These are phyloP conservation scores for Collybia mongolica DNA, from an alignment of 768 basidiomycete species.

Conservation along the genomic window DNA sequence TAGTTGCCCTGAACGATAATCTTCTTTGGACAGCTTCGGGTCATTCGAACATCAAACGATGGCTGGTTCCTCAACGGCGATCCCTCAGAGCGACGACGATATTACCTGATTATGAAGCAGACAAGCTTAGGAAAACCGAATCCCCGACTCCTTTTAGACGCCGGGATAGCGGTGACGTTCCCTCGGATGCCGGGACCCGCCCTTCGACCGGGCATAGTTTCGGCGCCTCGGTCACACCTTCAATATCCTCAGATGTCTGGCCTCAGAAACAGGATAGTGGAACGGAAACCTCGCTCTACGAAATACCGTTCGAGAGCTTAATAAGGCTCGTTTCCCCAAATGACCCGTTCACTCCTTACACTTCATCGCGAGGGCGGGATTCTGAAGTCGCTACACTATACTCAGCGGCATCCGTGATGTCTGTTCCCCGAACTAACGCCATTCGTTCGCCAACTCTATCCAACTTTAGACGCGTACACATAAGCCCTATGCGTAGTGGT, in stretches of 20 bases:
- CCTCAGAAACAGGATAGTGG: constrained; percentile 24
- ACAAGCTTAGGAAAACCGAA: constrained; percentile 12
- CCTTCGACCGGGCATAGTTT: constrained; percentile 27
- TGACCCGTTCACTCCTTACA: constrained; percentile 51
- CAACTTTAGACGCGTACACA: constrained; percentile 22
- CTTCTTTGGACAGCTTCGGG: constrained; percentile 91
- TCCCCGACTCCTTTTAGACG: constrained; percentile 18
- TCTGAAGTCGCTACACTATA: constrained; percentile 84
- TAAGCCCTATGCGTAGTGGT: constrained; percentile 30
- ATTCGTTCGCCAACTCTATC: constrained; percentile 33
- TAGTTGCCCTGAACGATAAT: constrained; percentile 80
- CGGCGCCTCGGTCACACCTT: constrained; percentile 29
- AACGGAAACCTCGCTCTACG: constrained; percentile 41
- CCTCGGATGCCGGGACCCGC: constrained; percentile 23
- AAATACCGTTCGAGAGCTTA: constrained; percentile 70
- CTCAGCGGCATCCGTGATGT: constrained; percentile 80
- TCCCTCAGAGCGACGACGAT: constrained; percentile 28
- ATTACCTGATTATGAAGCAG: constrained; percentile 10
- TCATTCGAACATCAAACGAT: constrained; percentile 76
- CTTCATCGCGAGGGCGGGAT: constrained; percentile 48
- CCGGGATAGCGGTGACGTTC: constrained; percentile 7
- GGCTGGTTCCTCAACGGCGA: constrained; percentile 64
- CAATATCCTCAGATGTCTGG: constrained; percentile 31
- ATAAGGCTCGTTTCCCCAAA: constrained; percentile 69
- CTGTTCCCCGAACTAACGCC: constrained; percentile 46